Base-by-base conservation (phyloP, 2,329 filamentous ascomycete species). In the Bisporella sp. region DNA sequence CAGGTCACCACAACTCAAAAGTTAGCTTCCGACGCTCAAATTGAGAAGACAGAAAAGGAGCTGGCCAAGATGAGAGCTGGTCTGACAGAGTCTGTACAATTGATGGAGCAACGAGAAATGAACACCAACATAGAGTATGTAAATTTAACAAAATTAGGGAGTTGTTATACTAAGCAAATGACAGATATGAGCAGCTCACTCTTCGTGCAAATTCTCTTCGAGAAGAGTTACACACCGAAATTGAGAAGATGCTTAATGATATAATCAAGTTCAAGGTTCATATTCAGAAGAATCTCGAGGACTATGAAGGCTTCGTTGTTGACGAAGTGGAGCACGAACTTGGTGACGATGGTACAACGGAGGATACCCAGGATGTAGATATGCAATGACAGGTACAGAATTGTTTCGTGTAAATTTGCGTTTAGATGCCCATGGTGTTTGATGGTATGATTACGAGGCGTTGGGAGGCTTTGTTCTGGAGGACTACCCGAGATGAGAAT, bases 251-350 rank as follows among this genome's bases (percentile, higher is more conserved):
- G 81, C 73, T 99, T 53, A 95, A 96, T 71, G 91, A 97, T 65
- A 87, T 96, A 55, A 95, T 97, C 73, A 91, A 95, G 64, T 97
- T 99, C 80, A 99, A 99, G 73, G 88, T 99, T 57, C 91, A 97
- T 64, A 77, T 99, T 47, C 93, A 99, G 69, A 91, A 90, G 71
- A 85, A 83, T 52, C 74, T 99, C 48, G 92, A 96, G 66, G 89
- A 93, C 63, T 97, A 96, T 67, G 93, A 99, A 70, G 83, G 84
- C 50, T 96, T 96, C 65, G 89, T 96, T 5, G 85, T 88, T 2
- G 88, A 95, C 58, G 92, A 97, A 71, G 83, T 96, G n/a, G 89
- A 95, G 71, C 81, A 84, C 64, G 87, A 91, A 69, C 72, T 90
- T 28, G 81, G 82, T n/a, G 80, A 76, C 40, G 84, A 85, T 37